Evolutionary conservation across 1,284 basidiomycete species (phyloP), one percentile per base, ranked within the genome.

Genomic region (Heterobasidion occidentale): DNA sequence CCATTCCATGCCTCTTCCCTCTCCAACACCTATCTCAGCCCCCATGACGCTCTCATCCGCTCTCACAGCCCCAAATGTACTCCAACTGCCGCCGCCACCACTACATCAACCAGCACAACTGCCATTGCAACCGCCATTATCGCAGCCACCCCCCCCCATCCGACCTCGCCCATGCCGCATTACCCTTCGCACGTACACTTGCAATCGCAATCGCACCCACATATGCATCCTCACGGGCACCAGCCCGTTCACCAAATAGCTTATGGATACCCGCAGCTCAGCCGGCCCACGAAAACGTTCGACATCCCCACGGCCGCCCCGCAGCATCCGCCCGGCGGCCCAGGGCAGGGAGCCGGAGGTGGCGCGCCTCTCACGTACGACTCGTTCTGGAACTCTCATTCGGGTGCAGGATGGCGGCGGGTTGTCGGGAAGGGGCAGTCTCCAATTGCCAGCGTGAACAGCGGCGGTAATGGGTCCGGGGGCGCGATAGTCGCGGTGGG

Each of bases 301-400:
- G 60, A 59, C 54, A 59, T 61, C 11, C 58, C 60, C 9, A 59
- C 58, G 34, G 61, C 62, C 14, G 57, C 60, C 2, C 19, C 59
- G 9, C 59, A 42, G 33, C 9, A 36, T 7, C 38, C 15, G 15
- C 14, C 52, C 42, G 34, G 15, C 8, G 9, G 50, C 46, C 4
- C 49, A 46, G 2, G 42, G 36, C 51, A 50, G 17, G 7, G 8
- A 15, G 11, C 19, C n/a, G 17, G 47, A 51, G 15, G 19, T 27
- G 50, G 7, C 20, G 45, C 44, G 48, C 36, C 36, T 56, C 69
- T 84, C 51, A 86, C 83, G 5, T 85, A 86, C 61, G 83, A 85
- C 64, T 79, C 81, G 0, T 85, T 86, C 62, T 86, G 84, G 83
- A 83, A 81, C 2, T 73, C 78, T 7, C 78, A 81, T 59, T 69